These are phyloP conservation scores for Mariannaea elegans DNA, from an alignment of 2,329 filamentous ascomycete species.

Conservation along the genomic window DNA sequence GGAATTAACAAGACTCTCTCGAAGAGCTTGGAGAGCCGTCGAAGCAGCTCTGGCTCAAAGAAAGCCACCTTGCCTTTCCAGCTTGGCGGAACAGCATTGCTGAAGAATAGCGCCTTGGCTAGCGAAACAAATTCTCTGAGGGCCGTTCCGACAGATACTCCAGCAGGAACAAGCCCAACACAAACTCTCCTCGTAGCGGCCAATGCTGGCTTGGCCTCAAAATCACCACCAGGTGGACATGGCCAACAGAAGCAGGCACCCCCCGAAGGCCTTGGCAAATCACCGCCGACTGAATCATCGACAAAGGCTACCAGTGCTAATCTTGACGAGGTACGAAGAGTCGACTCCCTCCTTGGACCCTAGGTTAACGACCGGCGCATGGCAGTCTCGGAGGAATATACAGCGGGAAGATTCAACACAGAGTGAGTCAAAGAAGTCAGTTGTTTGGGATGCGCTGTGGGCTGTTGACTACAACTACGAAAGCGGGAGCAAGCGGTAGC, in stretches of 20 bases:
- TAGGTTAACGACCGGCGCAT: conserved; percentile 45
- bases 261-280: conserved; percentile 31
- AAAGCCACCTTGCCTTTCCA: conserved; percentile 70
- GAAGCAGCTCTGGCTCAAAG: conserved; percentile 86
- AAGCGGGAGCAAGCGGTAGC: conserved; percentile 46
- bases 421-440: conserved; percentile 58
- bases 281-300: conserved; percentile 39
- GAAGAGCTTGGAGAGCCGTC: conserved; percentile 89
- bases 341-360: conserved; percentile 62
- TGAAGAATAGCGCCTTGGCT: conserved; percentile 61
- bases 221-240: conserved; percentile 16
- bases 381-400: conserved; percentile 41
- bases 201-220: conserved; percentile 32
- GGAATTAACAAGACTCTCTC: conserved; percentile 81
- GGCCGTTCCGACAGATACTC: conserved; percentile 55
- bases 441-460: conserved; percentile 72
- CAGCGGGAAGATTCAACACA: conserved; percentile 51
- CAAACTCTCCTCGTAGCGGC: conserved; percentile 41
- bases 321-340: conserved; percentile 62
- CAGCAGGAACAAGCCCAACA: conserved; percentile 52
- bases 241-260: conserved; percentile 26
- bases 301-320: conserved; percentile 34
- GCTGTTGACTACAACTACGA: conserved; percentile 67
- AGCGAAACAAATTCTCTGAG: conserved; percentile 69
- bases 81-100: conserved; percentile 50